Evolutionary conservation across 495 filamentous ascomycete genomes (phyloP).

Genomic region (Staphylotrichum tortipilum): DNA sequence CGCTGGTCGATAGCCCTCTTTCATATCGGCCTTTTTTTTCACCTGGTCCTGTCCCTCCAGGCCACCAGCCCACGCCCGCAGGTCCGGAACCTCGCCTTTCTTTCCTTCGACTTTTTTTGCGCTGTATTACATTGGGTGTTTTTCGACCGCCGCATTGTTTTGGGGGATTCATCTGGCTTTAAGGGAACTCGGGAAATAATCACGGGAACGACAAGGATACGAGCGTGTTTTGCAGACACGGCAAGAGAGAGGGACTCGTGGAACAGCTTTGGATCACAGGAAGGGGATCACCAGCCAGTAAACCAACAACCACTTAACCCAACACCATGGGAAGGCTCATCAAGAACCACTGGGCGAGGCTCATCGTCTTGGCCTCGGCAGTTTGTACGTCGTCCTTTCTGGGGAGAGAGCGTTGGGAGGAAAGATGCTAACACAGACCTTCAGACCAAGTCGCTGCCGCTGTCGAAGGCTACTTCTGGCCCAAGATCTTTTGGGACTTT

Average conservation of each 20-base stretch:
- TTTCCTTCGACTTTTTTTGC: conserved; percentile 21
- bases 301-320: conserved; percentile 7
- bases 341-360: conserved; percentile 96
- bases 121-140: conserved; percentile 13
- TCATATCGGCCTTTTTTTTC: conserved; percentile 29
- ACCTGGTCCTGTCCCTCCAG: conserved; percentile 11
- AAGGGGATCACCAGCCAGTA: background rate
- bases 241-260: conserved; percentile 21
- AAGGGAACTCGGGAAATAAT: background rate
- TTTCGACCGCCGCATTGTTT: background rate
- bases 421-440: conserved; percentile 10
- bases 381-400: conserved; percentile 53
- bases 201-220: conserved; percentile 1
- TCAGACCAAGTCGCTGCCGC: conserved; percentile 76
- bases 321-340: conserved; percentile 86
- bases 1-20: conserved; percentile 43
- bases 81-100: conserved; percentile 41
- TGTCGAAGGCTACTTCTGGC: conserved; percentile 91
- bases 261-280: background rate
- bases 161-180: background rate
- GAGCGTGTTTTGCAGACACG: conserved; percentile 17
- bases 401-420: background rate
- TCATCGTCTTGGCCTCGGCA: conserved; percentile 81
- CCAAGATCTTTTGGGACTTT: conserved; percentile 98
- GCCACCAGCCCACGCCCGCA: conserved; percentile 22